These are phyloP conservation scores for Lecanoromycetidae sp. DNA, from an alignment of 2,329 filamentous ascomycete genomes.

Conservation along the genomic window DNA sequence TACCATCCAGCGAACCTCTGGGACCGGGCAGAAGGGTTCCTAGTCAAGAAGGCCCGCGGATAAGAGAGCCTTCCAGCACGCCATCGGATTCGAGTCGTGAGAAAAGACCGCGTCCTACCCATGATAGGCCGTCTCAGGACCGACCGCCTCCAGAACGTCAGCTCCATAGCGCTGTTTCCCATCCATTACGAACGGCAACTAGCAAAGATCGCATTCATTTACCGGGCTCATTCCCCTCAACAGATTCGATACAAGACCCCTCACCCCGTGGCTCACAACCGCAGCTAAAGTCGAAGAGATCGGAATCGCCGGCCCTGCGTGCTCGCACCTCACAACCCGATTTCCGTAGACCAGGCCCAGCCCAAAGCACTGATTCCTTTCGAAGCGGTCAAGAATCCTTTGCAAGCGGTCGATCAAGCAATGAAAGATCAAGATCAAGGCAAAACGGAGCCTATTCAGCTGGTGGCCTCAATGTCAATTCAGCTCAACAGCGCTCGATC, in stretches of 20 bases:
- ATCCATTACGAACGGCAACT: constrained; percentile 27
- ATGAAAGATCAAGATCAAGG: constrained; percentile 10
- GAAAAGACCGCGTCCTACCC: constrained; percentile 13
- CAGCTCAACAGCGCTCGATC: background rate
- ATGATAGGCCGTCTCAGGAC: constrained; percentile 13
- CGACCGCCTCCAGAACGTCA: constrained; percentile 7
- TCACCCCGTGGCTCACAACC: constrained; percentile 31
- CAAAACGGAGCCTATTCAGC: constrained; percentile 13
- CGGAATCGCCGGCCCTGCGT: constrained; percentile 19
- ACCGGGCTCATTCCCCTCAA: constrained; percentile 26
- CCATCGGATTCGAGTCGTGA: constrained; percentile 9
- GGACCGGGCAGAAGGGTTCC: constrained; percentile 18
- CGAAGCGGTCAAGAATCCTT: constrained; percentile 6
- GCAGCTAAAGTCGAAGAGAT: constrained; percentile 23
- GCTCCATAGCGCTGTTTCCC: constrained; percentile 20
- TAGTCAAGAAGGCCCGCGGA: constrained; percentile 7
- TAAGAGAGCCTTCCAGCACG: constrained; percentile 8
- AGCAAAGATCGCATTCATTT: constrained; percentile 32
- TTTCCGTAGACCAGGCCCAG: constrained; percentile 5
- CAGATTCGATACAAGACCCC: constrained; percentile 19
- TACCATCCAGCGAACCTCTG: constrained; percentile 20
- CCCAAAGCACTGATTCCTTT: constrained; percentile 14
- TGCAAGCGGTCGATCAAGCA: constrained; percentile 14
- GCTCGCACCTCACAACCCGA: background rate
- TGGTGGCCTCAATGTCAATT: background rate